Conservation (phyloP, 2,329 filamentous ascomycete species). For the Hirsutella thompsonii region DNA sequence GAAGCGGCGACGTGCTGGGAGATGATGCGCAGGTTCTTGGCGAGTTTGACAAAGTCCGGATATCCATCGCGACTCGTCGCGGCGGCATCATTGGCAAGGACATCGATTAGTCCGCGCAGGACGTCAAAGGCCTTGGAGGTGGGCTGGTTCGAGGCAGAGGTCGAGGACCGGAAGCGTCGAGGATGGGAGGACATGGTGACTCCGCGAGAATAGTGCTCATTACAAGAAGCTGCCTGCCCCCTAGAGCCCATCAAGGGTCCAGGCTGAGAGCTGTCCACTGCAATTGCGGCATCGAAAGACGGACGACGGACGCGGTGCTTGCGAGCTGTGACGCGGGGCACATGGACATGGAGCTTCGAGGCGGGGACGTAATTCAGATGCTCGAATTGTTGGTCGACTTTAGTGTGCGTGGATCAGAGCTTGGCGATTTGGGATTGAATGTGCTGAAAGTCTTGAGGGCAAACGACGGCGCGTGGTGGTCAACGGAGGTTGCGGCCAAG, state of each 20-base stretch:
- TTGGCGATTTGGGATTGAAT: no score
- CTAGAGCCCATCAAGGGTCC: slow-evolving; percentile 24
- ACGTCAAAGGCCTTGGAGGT: slow-evolving; percentile 49
- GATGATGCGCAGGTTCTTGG: slow-evolving; percentile 49
- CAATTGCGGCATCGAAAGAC: slow-evolving; percentile 21
- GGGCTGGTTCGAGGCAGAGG: slow-evolving; percentile 46
- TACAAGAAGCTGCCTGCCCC: slow-evolving; percentile 9
- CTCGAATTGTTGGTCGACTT: background rate
- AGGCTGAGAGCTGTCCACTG: slow-evolving; percentile 16
- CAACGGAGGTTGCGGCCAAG: no score
- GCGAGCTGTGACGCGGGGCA: slow-evolving; percentile 15
- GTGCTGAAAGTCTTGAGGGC: no score
- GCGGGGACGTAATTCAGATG: background rate
- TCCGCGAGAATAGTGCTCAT: slow-evolving; percentile 1
- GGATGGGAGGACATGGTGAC: slow-evolving; percentile 37
- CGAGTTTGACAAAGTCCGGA: slow-evolving; percentile 33
- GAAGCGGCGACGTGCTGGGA: slow-evolving; percentile 46
- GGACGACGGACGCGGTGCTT: slow-evolving; percentile 5
- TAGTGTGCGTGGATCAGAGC: background rate
- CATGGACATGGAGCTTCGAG: slow-evolving; percentile 7
- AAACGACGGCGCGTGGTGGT: no score
- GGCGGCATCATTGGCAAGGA: slow-evolving; percentile 22
- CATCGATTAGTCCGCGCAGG: slow-evolving; percentile 40
- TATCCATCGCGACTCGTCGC: slow-evolving; percentile 25
- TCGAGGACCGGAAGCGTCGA: slow-evolving; percentile 51